Conservation (phyloP, 352 stramenopile genomes). For the Blastocystis hominis region DNA sequence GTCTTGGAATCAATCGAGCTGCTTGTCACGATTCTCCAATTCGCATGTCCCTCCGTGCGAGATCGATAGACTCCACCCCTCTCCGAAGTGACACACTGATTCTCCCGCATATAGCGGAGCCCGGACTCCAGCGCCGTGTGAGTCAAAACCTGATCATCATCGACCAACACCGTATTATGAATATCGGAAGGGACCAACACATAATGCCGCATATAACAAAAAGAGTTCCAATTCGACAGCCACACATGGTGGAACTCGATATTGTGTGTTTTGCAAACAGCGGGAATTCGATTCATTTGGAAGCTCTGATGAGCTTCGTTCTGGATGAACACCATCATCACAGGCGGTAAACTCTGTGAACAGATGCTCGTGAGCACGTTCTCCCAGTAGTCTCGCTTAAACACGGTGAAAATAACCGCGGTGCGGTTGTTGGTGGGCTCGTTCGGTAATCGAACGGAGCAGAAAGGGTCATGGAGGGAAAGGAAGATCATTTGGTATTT, state of each 20-base stretch:
- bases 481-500: not conserved
- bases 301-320: not conserved
- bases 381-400: not conserved
- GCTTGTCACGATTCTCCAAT: not conserved
- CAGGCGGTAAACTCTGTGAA: not conserved
- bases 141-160: constrained; percentile 11
- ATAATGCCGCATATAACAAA: constrained; percentile 21
- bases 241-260: constrained; percentile 10
- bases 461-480: not conserved
- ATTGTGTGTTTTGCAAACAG: not conserved
- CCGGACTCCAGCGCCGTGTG: not conserved
- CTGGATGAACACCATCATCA: constrained; percentile 8
- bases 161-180: not conserved
- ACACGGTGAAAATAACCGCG: not conserved
- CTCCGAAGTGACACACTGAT: constrained; percentile 1
- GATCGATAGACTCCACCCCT: not conserved
- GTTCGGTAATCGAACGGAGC: not conserved
- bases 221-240: constrained; percentile 47
- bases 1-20: not conserved
- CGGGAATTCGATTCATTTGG: not conserved
- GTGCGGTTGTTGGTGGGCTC: not conserved
- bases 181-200: not conserved
- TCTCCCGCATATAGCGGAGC: not conserved
- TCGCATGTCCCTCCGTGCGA: not conserved
- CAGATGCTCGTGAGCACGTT: not conserved